phyloP scores from a whole-genome alignment of 2,329 filamentous ascomycete genomes.

The Fusarium sp. region DNA sequence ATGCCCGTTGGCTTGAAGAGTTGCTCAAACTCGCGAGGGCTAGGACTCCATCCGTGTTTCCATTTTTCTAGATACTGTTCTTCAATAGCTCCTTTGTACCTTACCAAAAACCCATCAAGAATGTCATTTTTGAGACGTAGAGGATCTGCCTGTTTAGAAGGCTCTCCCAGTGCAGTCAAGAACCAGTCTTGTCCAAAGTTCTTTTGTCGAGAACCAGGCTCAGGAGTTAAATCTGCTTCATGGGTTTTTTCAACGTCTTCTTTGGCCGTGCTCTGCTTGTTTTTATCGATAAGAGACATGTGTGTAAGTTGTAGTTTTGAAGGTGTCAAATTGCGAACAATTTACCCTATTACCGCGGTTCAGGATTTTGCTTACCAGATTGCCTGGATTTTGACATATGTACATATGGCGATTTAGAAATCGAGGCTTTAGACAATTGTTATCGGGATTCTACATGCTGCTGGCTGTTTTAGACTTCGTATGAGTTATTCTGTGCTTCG shows the following conservation, averaged over 20 bases:
- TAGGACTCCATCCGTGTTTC: background rate
- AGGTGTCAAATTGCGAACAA: background rate
- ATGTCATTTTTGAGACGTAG: background rate
- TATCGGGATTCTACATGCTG: background rate
- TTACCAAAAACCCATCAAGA: background rate
- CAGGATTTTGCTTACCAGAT: background rate
- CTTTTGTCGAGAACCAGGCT: background rate
- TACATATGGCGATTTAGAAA: background rate
- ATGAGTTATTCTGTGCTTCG: background rate
- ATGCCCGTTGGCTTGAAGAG: background rate
- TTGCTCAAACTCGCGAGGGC: background rate
- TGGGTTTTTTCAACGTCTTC: background rate
- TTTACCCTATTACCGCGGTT: background rate
- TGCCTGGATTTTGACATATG: background rate
- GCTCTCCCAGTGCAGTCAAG: background rate
- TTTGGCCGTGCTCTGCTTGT: background rate
- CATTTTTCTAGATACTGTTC: background rate
- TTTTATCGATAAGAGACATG: background rate
- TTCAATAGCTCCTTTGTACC: background rate
- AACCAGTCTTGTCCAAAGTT: background rate
- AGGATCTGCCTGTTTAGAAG: background rate
- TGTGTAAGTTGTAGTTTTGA: background rate
- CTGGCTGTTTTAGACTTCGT: background rate
- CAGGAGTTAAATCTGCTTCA: background rate
- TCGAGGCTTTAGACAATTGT: background rate